phyloP scores from a whole-genome alignment of 176 grass and related monocot species.

The Eragrostis nindensis region DNA sequence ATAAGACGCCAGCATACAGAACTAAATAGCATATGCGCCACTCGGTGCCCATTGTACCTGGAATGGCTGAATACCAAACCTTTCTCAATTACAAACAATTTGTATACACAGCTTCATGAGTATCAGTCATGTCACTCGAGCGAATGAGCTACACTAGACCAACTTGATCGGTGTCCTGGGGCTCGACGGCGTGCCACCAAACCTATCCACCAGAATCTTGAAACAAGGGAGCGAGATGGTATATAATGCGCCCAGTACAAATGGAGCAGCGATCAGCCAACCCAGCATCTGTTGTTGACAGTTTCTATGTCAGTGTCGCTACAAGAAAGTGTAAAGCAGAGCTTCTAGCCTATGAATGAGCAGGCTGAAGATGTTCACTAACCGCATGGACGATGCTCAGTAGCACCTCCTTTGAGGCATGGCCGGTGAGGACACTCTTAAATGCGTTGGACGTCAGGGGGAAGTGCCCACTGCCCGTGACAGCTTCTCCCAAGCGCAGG shows the following conservation, averaged over 20 bases:
- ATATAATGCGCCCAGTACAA: constrained; percentile 61
- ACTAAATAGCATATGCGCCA: background rate
- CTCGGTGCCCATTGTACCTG: background rate
- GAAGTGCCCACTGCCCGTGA: constrained; percentile 67
- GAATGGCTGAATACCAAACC: background rate
- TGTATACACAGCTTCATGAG: constrained; percentile 33
- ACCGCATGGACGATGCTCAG: constrained; percentile 81
- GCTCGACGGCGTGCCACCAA: constrained; percentile 53
- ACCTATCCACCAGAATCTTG: constrained; percentile 66
- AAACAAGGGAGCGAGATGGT: constrained; percentile 57
- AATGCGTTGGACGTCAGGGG: constrained; percentile 78
- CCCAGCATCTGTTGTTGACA: constrained; percentile 69
- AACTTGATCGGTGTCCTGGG: constrained; percentile 49
- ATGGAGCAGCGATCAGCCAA: constrained; percentile 72
- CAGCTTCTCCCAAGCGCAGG: constrained; percentile 78
- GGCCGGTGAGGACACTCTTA: constrained; percentile 76
- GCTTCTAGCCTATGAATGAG: background rate
- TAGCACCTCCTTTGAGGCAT: constrained; percentile 73
- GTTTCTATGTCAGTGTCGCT: constrained; percentile 15
- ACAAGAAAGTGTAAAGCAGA: background rate
- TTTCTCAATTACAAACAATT: constrained; percentile 43
- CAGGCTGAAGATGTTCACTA: constrained; percentile 28
- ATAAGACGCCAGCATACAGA: constrained; percentile 6
- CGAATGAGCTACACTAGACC: constrained; percentile 43
- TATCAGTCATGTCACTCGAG: background rate